phyloP scores from a whole-genome alignment of 2,329 filamentous ascomycete species.

The Cercospora sp. region DNA sequence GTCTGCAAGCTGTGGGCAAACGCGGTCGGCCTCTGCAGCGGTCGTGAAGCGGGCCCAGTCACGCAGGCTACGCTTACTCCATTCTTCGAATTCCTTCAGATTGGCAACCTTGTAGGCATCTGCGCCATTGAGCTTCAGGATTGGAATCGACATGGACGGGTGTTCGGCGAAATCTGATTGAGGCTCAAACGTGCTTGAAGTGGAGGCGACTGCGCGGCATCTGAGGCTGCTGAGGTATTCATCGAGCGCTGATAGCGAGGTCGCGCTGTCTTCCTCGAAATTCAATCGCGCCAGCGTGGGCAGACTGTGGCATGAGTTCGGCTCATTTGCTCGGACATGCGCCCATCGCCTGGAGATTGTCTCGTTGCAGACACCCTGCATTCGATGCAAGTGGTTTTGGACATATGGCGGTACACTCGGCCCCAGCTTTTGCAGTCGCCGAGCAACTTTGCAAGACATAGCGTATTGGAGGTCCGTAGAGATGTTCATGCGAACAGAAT shows the following conservation, averaged over 20 bases:
- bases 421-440: constrained; percentile 14
- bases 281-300: background rate
- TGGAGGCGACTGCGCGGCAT: background rate
- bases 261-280: constrained; percentile 33
- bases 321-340: background rate
- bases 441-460: constrained; percentile 18
- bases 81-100: constrained; percentile 16
- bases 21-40: background rate
- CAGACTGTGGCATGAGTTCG: background rate
- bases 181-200: constrained; percentile 14
- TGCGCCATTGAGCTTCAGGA: background rate
- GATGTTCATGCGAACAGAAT: background rate
- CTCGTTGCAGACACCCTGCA: constrained; percentile 6
- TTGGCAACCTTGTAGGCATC: constrained; percentile 3
- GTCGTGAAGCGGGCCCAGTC: background rate
- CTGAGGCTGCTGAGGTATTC: constrained; percentile 15
- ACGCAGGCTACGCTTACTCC: background rate
- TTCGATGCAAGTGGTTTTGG: background rate
- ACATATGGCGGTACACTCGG: background rate
- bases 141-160: constrained; percentile 14
- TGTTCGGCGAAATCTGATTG: constrained; percentile 12
- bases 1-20: background rate
- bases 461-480: constrained; percentile 9
- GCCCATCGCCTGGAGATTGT: background rate
- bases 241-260: constrained; percentile 24